A percentile compares a stretch with the other conserved stretches of the same genome.
phyloP scores from a whole-genome alignment of 2,329 filamentous ascomycete genomes.

The Trichoderma cornu-damae region DNA sequence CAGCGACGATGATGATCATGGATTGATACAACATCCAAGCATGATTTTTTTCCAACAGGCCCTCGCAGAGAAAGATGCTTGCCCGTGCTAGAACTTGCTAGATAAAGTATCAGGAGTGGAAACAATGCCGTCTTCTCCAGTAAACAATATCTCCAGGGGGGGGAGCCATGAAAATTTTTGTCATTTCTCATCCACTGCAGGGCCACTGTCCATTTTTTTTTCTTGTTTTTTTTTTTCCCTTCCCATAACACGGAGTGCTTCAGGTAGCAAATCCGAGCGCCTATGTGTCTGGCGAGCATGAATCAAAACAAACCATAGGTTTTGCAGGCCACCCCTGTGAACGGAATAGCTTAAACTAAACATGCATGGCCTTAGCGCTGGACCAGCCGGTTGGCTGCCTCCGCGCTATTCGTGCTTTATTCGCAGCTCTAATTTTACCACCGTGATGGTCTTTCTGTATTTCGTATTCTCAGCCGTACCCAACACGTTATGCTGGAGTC shows the following conservation, averaged over 20 bases:
- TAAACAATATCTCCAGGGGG: no score
- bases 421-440: slow-evolving; percentile 14
- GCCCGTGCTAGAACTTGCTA: neutral
- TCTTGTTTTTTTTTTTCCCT: no score
- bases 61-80: neutral
- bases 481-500: neutral
- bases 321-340: neutral
- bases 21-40: no score
- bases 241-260: neutral
- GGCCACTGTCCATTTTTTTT: no score
- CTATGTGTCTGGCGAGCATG: neutral
- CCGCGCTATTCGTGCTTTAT: slow-evolving; percentile 9
- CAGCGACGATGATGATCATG: no score
- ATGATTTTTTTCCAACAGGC: neutral
- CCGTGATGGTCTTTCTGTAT: neutral
- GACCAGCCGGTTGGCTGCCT: slow-evolving; percentile 4
- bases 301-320: neutral
- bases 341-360: neutral
- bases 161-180: neutral
- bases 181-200: neutral
- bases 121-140: no score
- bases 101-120: neutral
- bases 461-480: neutral
- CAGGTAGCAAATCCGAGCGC: neutral
- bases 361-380: slow-evolving; percentile 9